Evolutionary conservation across 768 basidiomycete species (phyloP).

Genomic region (Coprinopsis sp.): DNA sequence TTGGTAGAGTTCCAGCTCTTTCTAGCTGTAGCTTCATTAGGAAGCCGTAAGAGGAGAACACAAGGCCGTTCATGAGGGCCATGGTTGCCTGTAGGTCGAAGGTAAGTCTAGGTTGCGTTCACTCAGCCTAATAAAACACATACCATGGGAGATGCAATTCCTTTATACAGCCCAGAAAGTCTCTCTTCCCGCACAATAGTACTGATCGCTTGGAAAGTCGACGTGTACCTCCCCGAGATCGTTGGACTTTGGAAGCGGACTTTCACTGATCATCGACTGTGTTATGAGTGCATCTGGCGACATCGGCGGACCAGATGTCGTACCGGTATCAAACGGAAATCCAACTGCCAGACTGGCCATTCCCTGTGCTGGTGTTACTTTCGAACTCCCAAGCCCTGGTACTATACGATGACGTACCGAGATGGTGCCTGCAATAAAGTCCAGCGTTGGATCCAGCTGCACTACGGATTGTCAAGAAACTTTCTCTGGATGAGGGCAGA

Average conservation of each 20-base stretch:
- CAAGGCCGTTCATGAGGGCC: slow-evolving; percentile 78
- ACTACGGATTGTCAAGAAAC: slow-evolving; percentile 11
- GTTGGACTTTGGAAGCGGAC: slow-evolving; percentile 71
- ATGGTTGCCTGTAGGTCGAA: slow-evolving; percentile 46
- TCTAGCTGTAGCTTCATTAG: slow-evolving; percentile 66
- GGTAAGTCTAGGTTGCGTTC: background rate
- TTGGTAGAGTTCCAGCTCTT: slow-evolving; percentile 44
- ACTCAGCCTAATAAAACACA: background rate
- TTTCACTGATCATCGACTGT: slow-evolving; percentile 49
- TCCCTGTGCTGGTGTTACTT: slow-evolving; percentile 34
- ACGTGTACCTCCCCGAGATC: slow-evolving; percentile 52
- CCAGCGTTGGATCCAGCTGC: slow-evolving; percentile 56
- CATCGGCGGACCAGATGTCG: background rate
- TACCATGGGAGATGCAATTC: slow-evolving; percentile 77
- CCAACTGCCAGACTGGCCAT: slow-evolving; percentile 64
- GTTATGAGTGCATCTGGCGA: background rate
- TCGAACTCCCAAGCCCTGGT: background rate
- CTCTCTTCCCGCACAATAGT: slow-evolving; percentile 71
- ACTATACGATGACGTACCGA: slow-evolving; percentile 29
- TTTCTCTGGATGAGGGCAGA: background rate
- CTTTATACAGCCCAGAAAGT: slow-evolving; percentile 66
- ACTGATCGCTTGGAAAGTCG: slow-evolving; percentile 58
- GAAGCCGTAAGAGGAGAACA: slow-evolving; percentile 82
- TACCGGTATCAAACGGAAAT: slow-evolving; percentile 68
- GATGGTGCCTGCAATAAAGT: slow-evolving; percentile 77